Evolutionary conservation across 306 rosid genomes (phyloP).

Genomic region (Gastrolobium villosum): DNA sequence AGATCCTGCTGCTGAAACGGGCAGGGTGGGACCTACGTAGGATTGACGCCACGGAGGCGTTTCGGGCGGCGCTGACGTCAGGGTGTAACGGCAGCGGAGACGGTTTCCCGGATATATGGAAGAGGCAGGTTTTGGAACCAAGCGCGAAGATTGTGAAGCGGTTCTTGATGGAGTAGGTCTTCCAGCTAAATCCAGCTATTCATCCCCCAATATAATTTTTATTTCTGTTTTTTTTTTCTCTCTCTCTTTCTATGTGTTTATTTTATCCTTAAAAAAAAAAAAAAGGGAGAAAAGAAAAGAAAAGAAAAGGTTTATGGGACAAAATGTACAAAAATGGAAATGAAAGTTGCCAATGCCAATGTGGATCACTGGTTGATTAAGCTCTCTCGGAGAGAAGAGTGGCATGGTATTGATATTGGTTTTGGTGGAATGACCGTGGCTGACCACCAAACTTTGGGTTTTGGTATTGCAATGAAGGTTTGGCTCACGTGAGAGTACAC

Average conservation of each 20-base stretch:
- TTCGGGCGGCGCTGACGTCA: slow-evolving; percentile 64
- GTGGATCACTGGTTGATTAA: not conserved
- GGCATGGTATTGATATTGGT: not conserved
- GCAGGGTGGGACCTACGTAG: slow-evolving; percentile 87
- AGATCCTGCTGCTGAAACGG: slow-evolving; percentile 61
- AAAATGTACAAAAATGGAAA: slow-evolving; percentile 45
- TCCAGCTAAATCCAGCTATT: slow-evolving; percentile 66
- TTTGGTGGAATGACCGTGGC: not conserved
- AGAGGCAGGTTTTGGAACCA: slow-evolving; percentile 75
- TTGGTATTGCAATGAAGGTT: slow-evolving; percentile 7
- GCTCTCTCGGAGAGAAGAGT: not conserved
- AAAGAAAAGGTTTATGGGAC: not conserved
- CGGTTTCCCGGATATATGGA: slow-evolving; percentile 75
- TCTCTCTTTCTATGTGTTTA: slow-evolving; percentile 17
- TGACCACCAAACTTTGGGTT: slow-evolving; percentile 20
- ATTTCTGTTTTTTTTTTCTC: not conserved
- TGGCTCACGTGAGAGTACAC: slow-evolving; percentile 31
- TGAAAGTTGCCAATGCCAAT: slow-evolving; percentile 23
- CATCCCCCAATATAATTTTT: not conserved
- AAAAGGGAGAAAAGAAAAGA: not conserved
- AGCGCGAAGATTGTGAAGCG: slow-evolving; percentile 95
- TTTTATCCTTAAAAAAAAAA: slow-evolving; percentile 1
- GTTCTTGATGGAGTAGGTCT: slow-evolving; percentile 91
- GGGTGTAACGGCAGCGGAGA: slow-evolving; percentile 35
- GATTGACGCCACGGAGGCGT: slow-evolving; percentile 83